Conservation (phyloP, 2,329 filamentous ascomycete genomes). For the Elsinoe necatrix region DNA sequence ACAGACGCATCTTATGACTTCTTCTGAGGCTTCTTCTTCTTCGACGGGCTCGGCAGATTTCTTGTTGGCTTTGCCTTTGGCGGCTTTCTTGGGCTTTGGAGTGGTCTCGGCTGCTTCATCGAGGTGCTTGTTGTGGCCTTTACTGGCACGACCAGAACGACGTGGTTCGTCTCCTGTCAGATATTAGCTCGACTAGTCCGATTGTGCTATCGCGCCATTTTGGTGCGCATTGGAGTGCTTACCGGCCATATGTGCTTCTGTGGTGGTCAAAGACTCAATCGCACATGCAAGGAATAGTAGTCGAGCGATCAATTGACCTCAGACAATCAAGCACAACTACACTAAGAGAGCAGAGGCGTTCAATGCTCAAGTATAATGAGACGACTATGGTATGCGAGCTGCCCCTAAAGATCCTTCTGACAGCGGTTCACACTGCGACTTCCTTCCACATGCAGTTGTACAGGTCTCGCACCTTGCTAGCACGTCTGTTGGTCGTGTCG, state of each 20-base stretch:
- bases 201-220: neutral
- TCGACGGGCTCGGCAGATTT: conserved; percentile 40
- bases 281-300: conserved; percentile 8
- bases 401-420: neutral
- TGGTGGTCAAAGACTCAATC: neutral
- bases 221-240: conserved; percentile 13
- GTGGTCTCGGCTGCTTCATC: conserved; percentile 58
- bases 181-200: neutral
- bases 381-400: conserved; percentile 7
- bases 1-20: conserved; percentile 87
- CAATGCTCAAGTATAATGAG: conserved; percentile 3
- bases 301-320: conserved; percentile 7
- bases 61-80: conserved; percentile 39
- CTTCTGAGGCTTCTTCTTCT: conserved; percentile 50
- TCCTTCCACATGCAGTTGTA: neutral
- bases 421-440: neutral
- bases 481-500: neutral
- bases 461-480: neutral
- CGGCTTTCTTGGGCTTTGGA: conserved; percentile 35
- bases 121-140: conserved; percentile 89
- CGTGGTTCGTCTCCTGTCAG: conserved; percentile 63
- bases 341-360: conserved; percentile 4
- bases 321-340: conserved; percentile 13
- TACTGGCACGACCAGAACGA: conserved; percentile 90
- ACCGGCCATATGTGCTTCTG: conserved; percentile 16